Evolutionary conservation across 352 stramenopile species (phyloP).

Genomic region (Pythium vanterpoolii): DNA sequence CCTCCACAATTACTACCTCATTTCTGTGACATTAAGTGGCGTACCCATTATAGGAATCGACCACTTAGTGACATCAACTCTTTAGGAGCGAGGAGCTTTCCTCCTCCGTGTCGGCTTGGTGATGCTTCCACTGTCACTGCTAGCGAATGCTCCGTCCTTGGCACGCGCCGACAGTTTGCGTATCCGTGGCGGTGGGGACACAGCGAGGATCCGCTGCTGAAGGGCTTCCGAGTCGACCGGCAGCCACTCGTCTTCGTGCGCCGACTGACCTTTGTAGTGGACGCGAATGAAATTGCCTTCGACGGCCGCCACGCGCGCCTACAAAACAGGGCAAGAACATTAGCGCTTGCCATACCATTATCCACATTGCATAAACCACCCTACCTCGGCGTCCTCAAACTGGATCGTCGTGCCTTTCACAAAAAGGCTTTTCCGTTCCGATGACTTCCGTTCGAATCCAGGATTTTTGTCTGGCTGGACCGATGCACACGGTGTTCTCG

Average conservation of each 20-base stretch:
- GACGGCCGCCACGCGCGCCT: conserved; percentile 66
- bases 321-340: background rate
- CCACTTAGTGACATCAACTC: background rate
- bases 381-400: conserved; percentile 59
- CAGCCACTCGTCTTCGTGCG: conserved; percentile 72
- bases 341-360: background rate
- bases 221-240: conserved; percentile 27
- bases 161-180: conserved; percentile 7
- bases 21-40: background rate
- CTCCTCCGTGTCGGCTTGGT: background rate
- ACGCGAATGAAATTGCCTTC: conserved; percentile 74
- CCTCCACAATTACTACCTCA: background rate
- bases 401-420: conserved; percentile 64
- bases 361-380: background rate
- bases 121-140: background rate
- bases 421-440: conserved; percentile 41
- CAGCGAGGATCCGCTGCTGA: conserved; percentile 16
- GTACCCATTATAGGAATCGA: no score
- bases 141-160: background rate
- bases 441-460: conserved; percentile 1
- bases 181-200: conserved; percentile 22
- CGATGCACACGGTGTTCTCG: background rate
- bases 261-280: conserved; percentile 76
- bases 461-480: conserved; percentile 12
- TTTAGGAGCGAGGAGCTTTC: background rate